These are phyloP conservation scores for Mycena filopes DNA, from an alignment of 768 basidiomycete genomes.

Conservation along the genomic window DNA sequence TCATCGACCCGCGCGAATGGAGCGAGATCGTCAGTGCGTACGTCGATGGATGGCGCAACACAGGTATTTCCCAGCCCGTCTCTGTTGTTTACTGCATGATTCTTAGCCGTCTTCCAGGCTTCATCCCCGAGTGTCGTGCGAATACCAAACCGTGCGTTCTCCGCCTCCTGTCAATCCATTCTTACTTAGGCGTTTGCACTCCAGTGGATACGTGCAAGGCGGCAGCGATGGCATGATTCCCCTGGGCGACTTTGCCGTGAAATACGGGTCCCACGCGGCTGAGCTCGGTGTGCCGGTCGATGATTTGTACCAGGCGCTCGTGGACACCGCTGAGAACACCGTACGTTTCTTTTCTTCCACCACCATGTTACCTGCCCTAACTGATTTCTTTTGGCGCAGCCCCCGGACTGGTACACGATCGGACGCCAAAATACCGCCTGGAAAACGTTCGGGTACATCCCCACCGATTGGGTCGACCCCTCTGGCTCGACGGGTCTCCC, in stretches of 20 bases:
- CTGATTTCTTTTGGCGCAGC: slow-evolving; percentile 38
- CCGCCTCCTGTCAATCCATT: not conserved
- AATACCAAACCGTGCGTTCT: slow-evolving; percentile 58
- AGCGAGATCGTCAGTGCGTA: slow-evolving; percentile 59
- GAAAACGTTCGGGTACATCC: slow-evolving; percentile 61
- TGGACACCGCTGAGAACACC: slow-evolving; percentile 63
- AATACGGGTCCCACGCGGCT: slow-evolving; percentile 50
- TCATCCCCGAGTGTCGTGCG: slow-evolving; percentile 60
- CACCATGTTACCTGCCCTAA: not conserved
- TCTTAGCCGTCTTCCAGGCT: slow-evolving; percentile 43
- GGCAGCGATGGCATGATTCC: slow-evolving; percentile 64
- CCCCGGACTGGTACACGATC: slow-evolving; percentile 62
- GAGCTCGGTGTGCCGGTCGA: slow-evolving; percentile 55
- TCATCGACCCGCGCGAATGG: slow-evolving; percentile 58
- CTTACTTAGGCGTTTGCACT: not conserved
- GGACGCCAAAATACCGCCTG: slow-evolving; percentile 64
- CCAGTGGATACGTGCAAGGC: slow-evolving; percentile 60
- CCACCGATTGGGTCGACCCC: slow-evolving; percentile 60
- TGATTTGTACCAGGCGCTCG: slow-evolving; percentile 60
- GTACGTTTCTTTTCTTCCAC: slow-evolving; percentile 38
- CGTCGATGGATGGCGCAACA: slow-evolving; percentile 62
- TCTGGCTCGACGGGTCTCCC: slow-evolving; percentile 58
- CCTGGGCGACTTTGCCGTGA: slow-evolving; percentile 61
- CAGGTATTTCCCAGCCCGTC: slow-evolving; percentile 43
- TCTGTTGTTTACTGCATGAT: not conserved